phyloP scores from a whole-genome alignment of 306 rosid species.

The Cucumis cinereus region DNA sequence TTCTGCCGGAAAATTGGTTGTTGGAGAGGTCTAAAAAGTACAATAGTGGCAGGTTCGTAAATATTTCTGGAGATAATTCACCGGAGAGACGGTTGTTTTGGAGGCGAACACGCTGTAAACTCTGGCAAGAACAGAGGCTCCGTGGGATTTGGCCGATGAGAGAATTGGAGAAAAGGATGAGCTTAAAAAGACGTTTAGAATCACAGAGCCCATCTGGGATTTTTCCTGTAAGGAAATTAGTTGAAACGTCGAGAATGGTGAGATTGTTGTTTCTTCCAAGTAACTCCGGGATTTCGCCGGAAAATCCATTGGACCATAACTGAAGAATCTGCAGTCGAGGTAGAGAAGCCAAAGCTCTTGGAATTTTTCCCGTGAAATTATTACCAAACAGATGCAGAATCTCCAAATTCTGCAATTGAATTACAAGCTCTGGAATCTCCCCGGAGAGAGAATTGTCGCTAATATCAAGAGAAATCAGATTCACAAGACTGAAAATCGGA shows the following conservation, averaged over 20 bases:
- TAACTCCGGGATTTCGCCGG: constrained; percentile 55
- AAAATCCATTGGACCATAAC: constrained; percentile 72
- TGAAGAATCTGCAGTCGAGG: constrained; percentile 82
- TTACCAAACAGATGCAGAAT: constrained; percentile 83
- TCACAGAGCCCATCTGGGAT: constrained; percentile 51
- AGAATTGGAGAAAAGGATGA: constrained; percentile 71
- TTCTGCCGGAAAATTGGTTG: constrained; percentile 49
- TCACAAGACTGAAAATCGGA: constrained; percentile 39
- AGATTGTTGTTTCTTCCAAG: constrained; percentile 64
- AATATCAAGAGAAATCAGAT: constrained; percentile 64
- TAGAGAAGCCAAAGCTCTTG: constrained; percentile 37
- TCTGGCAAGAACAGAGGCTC: constrained; percentile 44
- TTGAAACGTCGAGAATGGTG: constrained; percentile 72
- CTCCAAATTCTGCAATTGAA: constrained; percentile 42
- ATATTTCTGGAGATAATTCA: constrained; percentile 16
- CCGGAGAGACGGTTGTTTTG: constrained; percentile 74
- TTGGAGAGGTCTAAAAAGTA: constrained; percentile 73
- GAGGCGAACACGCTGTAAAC: constrained; percentile 56
- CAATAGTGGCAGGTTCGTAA: constrained; percentile 36
- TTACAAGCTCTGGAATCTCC: constrained; percentile 49
- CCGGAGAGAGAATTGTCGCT: constrained; percentile 74
- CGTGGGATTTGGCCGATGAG: constrained; percentile 46
- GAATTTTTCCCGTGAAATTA: constrained; percentile 52
- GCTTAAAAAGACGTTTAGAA: constrained; percentile 58
- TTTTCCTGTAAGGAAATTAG: constrained; percentile 54